Evolutionary conservation across 176 grass and related monocot genomes (phyloP), one percentile per base, ranked within the genome.

Genomic region (Pharus latifolius): DNA sequence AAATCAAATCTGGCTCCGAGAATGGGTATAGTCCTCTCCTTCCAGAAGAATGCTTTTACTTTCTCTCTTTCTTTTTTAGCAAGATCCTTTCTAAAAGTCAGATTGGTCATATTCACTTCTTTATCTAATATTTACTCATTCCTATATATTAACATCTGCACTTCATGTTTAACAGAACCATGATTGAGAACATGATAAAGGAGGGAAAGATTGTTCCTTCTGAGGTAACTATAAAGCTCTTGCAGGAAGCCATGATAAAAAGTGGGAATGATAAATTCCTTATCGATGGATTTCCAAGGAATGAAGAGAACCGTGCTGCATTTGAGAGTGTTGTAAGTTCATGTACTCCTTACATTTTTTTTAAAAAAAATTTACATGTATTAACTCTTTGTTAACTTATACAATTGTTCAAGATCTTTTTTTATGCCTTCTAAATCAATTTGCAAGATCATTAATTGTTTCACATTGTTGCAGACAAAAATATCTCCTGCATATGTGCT

Each of bases 101-200:
- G 17, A 61, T 55, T 43, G 25, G 8, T 48, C 20, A 40, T 72
- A 6, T 75, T 25, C 25, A 31, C 26, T 53, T 52, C 11, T 40
- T 33, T 46, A 41, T 23, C 58, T 74, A 33, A 46, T 23, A 81
- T 76, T 25, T 60, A 10, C 42, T n/a, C 3, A 10, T 59, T 31
- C 35, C 34, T 84, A 32, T 35, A 28, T 77, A 5, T 60, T 68
- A 22, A 48, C 69, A 44, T 37, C 10, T 70, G n/a, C 48, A 46
- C 46, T 73, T 82, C 0, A 57, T 78, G 15, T 32, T 82, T 77
- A 31, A 33, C 83, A 95, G 87, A 56, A 90, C 91, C 59, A 95
- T 95, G 91, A 95, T 95, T 53, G 83, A 95, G 62, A 95, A 95
- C 76, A 95, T 95, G 91, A 95, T 96, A 85, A 96, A 91, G 63